These are phyloP conservation scores for Macrotyloma uniflorum DNA, from an alignment of 306 rosid genomes.

Conservation along the genomic window DNA sequence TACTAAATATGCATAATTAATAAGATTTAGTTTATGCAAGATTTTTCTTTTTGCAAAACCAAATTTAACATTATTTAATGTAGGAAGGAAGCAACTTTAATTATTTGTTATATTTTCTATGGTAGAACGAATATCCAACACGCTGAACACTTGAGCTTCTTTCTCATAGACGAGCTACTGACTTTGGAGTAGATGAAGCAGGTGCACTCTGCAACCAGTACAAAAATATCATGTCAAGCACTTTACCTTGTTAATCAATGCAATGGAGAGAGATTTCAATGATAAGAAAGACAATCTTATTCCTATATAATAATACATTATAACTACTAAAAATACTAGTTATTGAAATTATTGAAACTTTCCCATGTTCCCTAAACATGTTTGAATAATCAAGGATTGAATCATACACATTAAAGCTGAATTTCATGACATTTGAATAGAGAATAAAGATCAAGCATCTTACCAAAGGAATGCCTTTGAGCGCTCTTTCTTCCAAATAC, in stretches of 20 bases:
- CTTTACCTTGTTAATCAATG: constrained; percentile 22
- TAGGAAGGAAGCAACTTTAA: not conserved
- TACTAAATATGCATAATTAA: not conserved
- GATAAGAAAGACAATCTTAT: not conserved
- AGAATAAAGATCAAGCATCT: constrained; percentile 32
- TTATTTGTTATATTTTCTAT: constrained; percentile 16
- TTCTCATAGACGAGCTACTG: constrained; percentile 62
- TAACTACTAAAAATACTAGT: not conserved
- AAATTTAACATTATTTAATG: constrained; percentile 3
- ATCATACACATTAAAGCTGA: not conserved
- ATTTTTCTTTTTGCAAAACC: not conserved
- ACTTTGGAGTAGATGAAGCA: constrained; percentile 45
- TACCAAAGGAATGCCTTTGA: constrained; percentile 85
- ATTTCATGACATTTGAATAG: constrained; percentile 17
- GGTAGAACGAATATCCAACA: constrained; percentile 5
- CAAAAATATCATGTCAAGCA: constrained; percentile 27
- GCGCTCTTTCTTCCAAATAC: constrained; percentile 89
- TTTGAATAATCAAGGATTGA: constrained; percentile 11
- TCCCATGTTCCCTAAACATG: not conserved
- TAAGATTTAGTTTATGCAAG: too few species aligned
- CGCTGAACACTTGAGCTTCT: not conserved
- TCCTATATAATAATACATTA: not conserved
- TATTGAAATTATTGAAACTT: not conserved
- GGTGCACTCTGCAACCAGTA: constrained; percentile 75
- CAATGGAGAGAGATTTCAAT: not conserved